Evolutionary conservation across 306 rosid genomes (phyloP).

Genomic region (Quillaja saponaria): DNA sequence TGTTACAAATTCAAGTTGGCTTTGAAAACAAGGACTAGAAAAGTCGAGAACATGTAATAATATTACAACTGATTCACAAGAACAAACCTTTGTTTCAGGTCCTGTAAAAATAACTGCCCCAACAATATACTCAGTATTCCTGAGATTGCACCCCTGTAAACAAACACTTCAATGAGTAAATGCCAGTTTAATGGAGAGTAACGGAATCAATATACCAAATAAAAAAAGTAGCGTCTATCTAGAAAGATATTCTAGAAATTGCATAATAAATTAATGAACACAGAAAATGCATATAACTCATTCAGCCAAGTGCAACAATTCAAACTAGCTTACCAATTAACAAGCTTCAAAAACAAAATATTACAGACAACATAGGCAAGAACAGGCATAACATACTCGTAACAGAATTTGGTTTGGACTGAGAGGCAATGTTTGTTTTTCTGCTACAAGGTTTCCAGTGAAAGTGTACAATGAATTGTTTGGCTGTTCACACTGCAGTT

Average conservation of each 20-base stretch:
- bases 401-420: conserved; percentile 78
- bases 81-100: conserved; percentile 89
- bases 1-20: background rate
- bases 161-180: conserved; percentile 26
- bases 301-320: conserved; percentile 18
- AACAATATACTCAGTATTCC: conserved; percentile 92
- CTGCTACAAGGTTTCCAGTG: conserved; percentile 77
- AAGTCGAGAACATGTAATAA: background rate
- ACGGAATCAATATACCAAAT: conserved; percentile 9
- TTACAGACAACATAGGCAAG: conserved; percentile 19
- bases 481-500: conserved; percentile 94
- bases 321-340: conserved; percentile 15
- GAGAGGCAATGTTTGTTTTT: conserved; percentile 82
- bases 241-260: background rate
- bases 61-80: conserved; percentile 24
- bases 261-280: background rate
- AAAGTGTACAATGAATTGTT: conserved; percentile 94
- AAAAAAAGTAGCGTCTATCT: conserved; percentile 17
- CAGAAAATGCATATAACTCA: conserved; percentile 25
- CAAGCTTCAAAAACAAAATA: conserved; percentile 22
- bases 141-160: conserved; percentile 96
- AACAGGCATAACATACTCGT: conserved; percentile 58
- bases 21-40: conserved; percentile 9
- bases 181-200: conserved; percentile 7
- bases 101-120: conserved; percentile 92